A percentile compares a stretch with the other conserved stretches of the same genome.
Conservation (phyloP, 805 yeast species). For the Candida tallmaniae region DNA sequence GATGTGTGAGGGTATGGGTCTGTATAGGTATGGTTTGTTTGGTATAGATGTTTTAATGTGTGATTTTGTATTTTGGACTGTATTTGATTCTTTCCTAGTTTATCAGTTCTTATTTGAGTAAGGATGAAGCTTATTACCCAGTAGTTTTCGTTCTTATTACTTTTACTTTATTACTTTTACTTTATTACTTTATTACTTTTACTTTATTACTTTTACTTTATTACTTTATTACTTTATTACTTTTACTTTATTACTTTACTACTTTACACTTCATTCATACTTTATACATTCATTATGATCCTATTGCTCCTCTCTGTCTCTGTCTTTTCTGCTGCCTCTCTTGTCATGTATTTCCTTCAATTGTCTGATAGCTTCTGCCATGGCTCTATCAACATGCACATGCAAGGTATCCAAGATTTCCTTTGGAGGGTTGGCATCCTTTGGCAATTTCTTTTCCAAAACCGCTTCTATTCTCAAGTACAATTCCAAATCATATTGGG, state of each 20-base stretch:
- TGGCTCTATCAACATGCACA: constrained; percentile 86
- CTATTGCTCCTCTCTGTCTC: constrained; percentile 20
- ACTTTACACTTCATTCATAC: constrained; percentile 8
- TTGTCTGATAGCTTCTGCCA: constrained; percentile 81
- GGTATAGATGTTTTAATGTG: neutral
- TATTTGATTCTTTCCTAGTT: no score
- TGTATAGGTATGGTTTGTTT: neutral
- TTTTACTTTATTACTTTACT: constrained; percentile 2
- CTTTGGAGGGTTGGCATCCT: constrained; percentile 69
- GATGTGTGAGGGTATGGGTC: neutral
- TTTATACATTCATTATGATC: neutral
- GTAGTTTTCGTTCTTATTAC: no score
- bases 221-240: no score
- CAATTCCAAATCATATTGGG: constrained; percentile 91
- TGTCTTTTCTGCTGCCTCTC: constrained; percentile 18
- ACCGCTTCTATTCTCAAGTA: constrained; percentile 87
- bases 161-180: no score
- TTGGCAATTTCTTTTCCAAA: constrained; percentile 75
- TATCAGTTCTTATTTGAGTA: no score
- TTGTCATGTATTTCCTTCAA: constrained; percentile 61
- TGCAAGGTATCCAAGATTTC: constrained; percentile 73
- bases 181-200: no score
- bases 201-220: neutral
- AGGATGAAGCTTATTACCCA: no score
- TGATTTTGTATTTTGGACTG: neutral